These are phyloP conservation scores for Amanita molliuscula DNA, from an alignment of 768 basidiomycete species.

Conservation along the genomic window DNA sequence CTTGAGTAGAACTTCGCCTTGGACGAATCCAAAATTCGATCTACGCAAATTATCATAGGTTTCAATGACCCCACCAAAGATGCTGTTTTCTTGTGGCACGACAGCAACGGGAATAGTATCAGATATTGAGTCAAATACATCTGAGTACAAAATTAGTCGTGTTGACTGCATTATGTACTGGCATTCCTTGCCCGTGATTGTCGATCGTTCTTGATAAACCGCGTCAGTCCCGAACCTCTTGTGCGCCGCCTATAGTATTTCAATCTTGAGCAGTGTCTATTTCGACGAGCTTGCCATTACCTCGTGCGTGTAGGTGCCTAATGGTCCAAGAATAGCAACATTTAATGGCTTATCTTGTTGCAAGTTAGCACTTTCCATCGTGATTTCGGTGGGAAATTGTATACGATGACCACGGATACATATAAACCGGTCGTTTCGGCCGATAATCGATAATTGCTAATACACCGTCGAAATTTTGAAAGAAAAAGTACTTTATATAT, in stretches of 20 bases:
- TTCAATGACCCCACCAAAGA: constrained; percentile 63
- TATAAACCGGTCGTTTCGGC: not conserved
- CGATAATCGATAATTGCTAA: not conserved
- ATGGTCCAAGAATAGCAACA: constrained; percentile 55
- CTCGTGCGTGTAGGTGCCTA: constrained; percentile 64
- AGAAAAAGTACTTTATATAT: not conserved
- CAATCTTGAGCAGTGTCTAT: not conserved
- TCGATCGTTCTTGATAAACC: constrained; percentile 23
- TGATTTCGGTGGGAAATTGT: too few relatives aligned
- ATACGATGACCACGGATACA: too few relatives aligned
- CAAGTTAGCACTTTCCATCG: not conserved
- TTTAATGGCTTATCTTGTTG: constrained; percentile 6
- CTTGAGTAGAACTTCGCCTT: constrained; percentile 47
- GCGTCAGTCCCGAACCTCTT: constrained; percentile 22
- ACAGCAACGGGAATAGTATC: constrained; percentile 40
- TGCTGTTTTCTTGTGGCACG: constrained; percentile 77
- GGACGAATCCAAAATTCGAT: constrained; percentile 38
- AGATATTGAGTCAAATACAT: constrained; percentile 46
- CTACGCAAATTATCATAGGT: constrained; percentile 57
- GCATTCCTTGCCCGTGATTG: constrained; percentile 22
- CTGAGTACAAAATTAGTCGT: constrained; percentile 23
- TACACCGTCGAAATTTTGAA: not conserved
- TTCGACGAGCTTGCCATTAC: constrained; percentile 12
- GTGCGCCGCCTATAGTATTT: constrained; percentile 26
- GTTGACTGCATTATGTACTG: not conserved